Conservation (phyloP, 306 rosid genomes). For the Luffa aegyptiaca region DNA sequence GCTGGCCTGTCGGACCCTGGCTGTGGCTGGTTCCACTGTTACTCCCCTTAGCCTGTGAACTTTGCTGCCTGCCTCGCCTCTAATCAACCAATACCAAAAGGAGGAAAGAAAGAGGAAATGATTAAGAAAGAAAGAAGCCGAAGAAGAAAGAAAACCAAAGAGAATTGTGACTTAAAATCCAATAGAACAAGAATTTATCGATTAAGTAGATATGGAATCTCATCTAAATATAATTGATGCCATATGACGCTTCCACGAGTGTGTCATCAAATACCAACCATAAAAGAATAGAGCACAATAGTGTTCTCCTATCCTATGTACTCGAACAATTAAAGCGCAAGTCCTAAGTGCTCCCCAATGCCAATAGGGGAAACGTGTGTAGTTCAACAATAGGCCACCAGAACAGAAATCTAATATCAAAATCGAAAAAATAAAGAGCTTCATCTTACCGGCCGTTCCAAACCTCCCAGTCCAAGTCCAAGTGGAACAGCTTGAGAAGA, state of each 20-base stretch:
- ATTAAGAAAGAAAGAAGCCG: not conserved
- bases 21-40: constrained; percentile 44
- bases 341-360: not conserved
- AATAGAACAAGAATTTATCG: not conserved
- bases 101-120: not conserved
- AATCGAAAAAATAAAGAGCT: not conserved
- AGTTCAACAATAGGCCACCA: not conserved
- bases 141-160: not conserved
- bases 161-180: not conserved
- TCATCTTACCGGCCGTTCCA: constrained; percentile 65
- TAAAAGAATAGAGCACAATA: not conserved
- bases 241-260: not conserved
- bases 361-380: not conserved
- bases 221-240: not conserved
- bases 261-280: not conserved
- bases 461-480: constrained; percentile 71
- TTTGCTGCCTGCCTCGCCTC: constrained; percentile 53
- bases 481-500: constrained; percentile 59
- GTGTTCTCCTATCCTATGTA: not conserved
- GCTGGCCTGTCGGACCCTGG: constrained; percentile 47
- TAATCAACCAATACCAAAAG: constrained; percentile 16
- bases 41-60: constrained; percentile 25
- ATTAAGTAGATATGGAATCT: not conserved
- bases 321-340: not conserved
- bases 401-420: not conserved